Evolutionary conservation across 176 grass and related monocot genomes (phyloP).

Genomic region (Carex scoparia): DNA sequence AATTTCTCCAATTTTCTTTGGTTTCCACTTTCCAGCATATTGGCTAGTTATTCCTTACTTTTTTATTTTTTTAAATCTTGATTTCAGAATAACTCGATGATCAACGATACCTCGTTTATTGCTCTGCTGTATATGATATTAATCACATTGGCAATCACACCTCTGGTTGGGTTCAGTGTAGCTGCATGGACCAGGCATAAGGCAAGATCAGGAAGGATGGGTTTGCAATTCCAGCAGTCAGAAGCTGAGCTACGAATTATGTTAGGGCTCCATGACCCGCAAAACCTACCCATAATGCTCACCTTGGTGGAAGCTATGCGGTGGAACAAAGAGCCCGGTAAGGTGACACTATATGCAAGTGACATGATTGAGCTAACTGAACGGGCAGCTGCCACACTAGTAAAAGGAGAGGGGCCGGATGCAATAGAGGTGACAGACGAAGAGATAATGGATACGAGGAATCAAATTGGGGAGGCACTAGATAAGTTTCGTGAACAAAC

Average conservation of each 20-base stretch:
- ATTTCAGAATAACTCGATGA: constrained; percentile 31
- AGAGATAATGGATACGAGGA: constrained; percentile 49
- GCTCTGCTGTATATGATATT: constrained; percentile 52
- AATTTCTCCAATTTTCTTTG: neutral
- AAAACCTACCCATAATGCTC: constrained; percentile 45
- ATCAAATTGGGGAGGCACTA: constrained; percentile 56
- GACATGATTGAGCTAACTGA: constrained; percentile 83
- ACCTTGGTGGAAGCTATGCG: constrained; percentile 52
- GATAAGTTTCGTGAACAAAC: constrained; percentile 32
- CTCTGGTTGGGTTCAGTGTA: constrained; percentile 42
- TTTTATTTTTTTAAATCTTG: neutral
- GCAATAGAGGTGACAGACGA: constrained; percentile 61
- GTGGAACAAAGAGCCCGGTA: constrained; percentile 33
- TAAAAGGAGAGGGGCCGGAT: constrained; percentile 44
- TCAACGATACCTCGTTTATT: constrained; percentile 54
- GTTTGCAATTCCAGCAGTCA: constrained; percentile 50
- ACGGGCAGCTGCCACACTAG: constrained; percentile 45
- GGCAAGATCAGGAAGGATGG: constrained; percentile 55
- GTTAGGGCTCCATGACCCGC: constrained; percentile 46
- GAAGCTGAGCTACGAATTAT: constrained; percentile 46
- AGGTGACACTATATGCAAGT: constrained; percentile 41
- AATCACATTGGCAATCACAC: constrained; percentile 41
- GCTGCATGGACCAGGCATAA: constrained; percentile 45
- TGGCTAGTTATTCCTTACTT: neutral
- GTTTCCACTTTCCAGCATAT: neutral